These are phyloP conservation scores for Xylariomycetidae sp. DNA, from an alignment of 2,329 filamentous ascomycete genomes.

Conservation along the genomic window DNA sequence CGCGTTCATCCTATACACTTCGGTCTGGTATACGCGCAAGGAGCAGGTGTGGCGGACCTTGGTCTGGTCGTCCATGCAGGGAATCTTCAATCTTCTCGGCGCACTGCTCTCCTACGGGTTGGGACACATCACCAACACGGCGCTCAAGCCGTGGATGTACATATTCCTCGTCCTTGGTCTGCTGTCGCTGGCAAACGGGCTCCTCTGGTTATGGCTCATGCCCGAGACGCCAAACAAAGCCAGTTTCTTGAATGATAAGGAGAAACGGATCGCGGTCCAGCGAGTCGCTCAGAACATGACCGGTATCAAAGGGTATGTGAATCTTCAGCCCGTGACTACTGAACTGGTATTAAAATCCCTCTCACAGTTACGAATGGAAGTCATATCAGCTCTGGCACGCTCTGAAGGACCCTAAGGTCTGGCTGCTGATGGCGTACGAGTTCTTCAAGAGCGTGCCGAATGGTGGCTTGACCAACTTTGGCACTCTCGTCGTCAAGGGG, in stretches of 20 bases:
- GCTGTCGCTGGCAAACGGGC: conserved; percentile 9
- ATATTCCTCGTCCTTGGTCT: conserved; percentile 15
- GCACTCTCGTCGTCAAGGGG: conserved; percentile 13
- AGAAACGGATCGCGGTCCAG: conserved; percentile 12
- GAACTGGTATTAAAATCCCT: no score
- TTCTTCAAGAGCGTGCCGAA: conserved; percentile 15
- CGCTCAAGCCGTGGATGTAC: conserved; percentile 15
- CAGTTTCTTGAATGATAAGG: conserved; percentile 11
- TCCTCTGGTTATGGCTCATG: conserved; percentile 13
- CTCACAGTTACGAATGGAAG: no score
- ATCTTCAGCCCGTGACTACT: no score
- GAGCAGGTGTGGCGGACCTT: conserved; percentile 11
- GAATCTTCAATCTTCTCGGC: conserved; percentile 16
- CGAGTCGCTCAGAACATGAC: conserved; percentile 14
- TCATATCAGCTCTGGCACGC: conserved; percentile 18
- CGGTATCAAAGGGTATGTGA: conserved; percentile 20
- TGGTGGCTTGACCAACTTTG: conserved; percentile 16
- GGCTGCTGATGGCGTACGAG: conserved; percentile 16
- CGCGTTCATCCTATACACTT: conserved; percentile 11
- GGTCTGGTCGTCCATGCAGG: conserved; percentile 12
- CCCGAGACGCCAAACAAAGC: conserved; percentile 13
- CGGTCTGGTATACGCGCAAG: conserved; percentile 24
- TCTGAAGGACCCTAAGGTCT: conserved; percentile 15
- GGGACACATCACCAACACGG: conserved; percentile 20
- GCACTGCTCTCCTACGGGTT: conserved; percentile 18